Base-by-base conservation (phyloP, 192 early-diverging fungal genomes). In the Chytriomyces sp. region DNA sequence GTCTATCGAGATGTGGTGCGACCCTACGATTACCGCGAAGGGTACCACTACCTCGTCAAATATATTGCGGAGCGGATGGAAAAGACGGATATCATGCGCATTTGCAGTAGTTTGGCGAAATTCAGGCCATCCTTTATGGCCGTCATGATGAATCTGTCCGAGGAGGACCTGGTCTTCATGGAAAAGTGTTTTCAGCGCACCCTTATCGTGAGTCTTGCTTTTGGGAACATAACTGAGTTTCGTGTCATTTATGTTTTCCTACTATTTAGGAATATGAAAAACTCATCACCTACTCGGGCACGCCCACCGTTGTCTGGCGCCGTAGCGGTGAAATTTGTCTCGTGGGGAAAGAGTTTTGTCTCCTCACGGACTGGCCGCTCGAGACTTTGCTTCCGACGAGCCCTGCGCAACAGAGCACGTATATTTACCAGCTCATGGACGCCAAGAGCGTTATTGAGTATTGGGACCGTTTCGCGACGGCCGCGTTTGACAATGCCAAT, bases 111-210 rank as follows among this genome's bases (percentile, higher is more conserved):
- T 10, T 83, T 98, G 75, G 92, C 93, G 31, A 88, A 90, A 73
- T 96, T 98, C 76, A 85, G 96, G 8, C 96, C 96, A 33, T 94
- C 93, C 2, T 94, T 95, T 70, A 92, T 98, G 75, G 94, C 94
- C 4, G 83, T 93, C 59, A 92, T 96, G 74, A 95, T 94, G 91
- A 93, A 96, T 75, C 78, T 98, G 70, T 93, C 93, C 3, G 91
- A 91, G 64, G 94, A 98, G 66, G 96, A 98, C 70, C 83, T 98
- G 77, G 81, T 96, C 30, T 96, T 96, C 74, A 94, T 94, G 93
- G 96, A 98, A 82, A 94, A 95, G 76, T 95, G 94, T 75, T 92
- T 98, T 62, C 96, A 95, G 75, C 86, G 96, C 53, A 94, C 94
- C 10, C 77, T 98, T 79, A 68, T 68, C 39, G 65, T 68, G 52